Evolutionary conservation across 345 rosid species (phyloP), one percentile per base, ranked within the genome.

Genomic region (Gossypium raimondii): DNA sequence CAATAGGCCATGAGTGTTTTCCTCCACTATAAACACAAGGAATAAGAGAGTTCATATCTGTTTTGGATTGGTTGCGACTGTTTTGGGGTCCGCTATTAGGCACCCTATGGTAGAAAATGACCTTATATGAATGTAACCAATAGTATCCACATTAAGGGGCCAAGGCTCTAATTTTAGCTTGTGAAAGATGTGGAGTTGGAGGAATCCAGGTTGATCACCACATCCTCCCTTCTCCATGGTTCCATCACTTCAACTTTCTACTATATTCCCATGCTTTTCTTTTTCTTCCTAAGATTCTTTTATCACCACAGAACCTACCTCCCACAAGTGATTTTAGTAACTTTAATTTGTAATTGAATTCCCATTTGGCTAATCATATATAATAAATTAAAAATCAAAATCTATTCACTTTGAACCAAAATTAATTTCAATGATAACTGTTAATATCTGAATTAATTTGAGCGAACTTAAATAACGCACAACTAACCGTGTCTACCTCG

Each of bases 181-280:
- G 48, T 48, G 13, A 59, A 73, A 59, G 29, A 73, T 61, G 68
- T 9, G 68, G 45, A 73, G 68, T 61, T 24, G 25, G 58, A 45
- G 66, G 76, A 61, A 61, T 60, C 24, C 67, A 47, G 11, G 67
- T 27, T 61, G 38, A 60, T 27, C 20, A 73, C 76, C 76, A 73
- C 69, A 61, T 61, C 45, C 67, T 60, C 68, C 55, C 38, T 45
- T 47, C 45, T 25, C 67, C 67, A 20, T 2, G 17, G 45, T 57
- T 73, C 11, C 17, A 59, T 22, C 57, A 45, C 67, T 25, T 59
- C 29, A 58, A 68, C 66, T 50, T 22, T 44, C 24, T 24, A 3
- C 17, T 13, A 34, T 57, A 57, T 72, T 72, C 75, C 66, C 4
- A 0, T 20, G 17, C n/a, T 9, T 44, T 20, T 20, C 10, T 11